These are phyloP conservation scores for Globisporangium barbulae DNA, from an alignment of 352 stramenopile genomes.

Conservation along the genomic window DNA sequence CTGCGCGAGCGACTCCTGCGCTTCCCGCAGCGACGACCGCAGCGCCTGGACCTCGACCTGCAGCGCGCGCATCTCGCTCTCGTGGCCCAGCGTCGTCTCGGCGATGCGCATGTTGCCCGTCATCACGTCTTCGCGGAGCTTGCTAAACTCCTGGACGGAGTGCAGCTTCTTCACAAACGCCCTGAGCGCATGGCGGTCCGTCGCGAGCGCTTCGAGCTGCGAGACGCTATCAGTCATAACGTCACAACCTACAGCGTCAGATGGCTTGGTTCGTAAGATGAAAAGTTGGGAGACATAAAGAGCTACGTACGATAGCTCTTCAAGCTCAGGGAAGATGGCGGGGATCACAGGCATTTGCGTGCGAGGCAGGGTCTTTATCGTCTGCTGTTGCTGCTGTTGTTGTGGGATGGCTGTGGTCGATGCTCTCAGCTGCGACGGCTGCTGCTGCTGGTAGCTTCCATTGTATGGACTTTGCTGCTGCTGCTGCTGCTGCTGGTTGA, in stretches of 20 bases:
- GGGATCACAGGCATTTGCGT: constrained; percentile 78
- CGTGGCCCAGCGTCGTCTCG: constrained; percentile 60
- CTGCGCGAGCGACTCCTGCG: constrained; percentile 56
- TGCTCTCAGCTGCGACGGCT: constrained; percentile 13
- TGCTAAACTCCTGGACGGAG: constrained; percentile 63
- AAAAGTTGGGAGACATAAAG: neutral
- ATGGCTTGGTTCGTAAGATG: neutral
- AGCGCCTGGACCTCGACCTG: constrained; percentile 51
- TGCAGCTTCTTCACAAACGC: constrained; percentile 57
- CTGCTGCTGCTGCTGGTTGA: constrained; percentile 5
- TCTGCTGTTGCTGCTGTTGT: constrained; percentile 24
- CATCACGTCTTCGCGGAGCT: constrained; percentile 72
- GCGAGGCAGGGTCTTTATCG: constrained; percentile 44
- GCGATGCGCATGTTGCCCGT: constrained; percentile 76
- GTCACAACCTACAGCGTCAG: neutral
- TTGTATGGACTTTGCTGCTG: constrained; percentile 7
- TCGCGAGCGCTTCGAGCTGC: constrained; percentile 61
- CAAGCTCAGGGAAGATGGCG: constrained; percentile 64
- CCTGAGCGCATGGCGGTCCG: constrained; percentile 61
- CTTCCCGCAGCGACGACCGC: constrained; percentile 37
- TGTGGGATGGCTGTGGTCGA: neutral
- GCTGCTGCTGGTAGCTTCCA: constrained; percentile 14
- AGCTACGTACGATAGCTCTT: constrained; percentile 68
- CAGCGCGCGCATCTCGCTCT: constrained; percentile 44
- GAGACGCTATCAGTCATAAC: constrained; percentile 17